Evolutionary conservation across 2,329 filamentous ascomycete species (phyloP).

Genomic region (Metarhizium guizhouense): DNA sequence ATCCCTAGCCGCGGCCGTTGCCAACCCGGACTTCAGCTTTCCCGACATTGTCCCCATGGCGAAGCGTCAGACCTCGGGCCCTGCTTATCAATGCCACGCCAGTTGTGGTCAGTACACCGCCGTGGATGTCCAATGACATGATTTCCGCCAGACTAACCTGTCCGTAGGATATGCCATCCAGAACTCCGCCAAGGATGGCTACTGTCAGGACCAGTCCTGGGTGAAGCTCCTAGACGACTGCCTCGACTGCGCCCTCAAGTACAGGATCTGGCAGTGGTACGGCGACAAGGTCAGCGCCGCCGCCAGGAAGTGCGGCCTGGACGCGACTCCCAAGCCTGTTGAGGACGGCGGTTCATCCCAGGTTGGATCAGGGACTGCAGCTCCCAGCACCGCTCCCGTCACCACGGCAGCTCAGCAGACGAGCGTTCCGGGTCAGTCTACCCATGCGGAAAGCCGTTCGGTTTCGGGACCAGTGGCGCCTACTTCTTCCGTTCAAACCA

Average conservation of each 20-base stretch:
- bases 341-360: constrained; percentile 5
- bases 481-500: neutral
- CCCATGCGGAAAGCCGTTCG: neutral
- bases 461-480: neutral
- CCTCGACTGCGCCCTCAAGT: constrained; percentile 32
- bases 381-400: constrained; percentile 6
- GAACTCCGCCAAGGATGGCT: constrained; percentile 14
- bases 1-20: constrained; percentile 14
- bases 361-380: constrained; percentile 4
- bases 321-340: constrained; percentile 13
- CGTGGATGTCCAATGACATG: too few species aligned
- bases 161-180: constrained; percentile 20
- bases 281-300: constrained; percentile 25
- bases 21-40: constrained; percentile 15
- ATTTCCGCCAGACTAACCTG: neutral
- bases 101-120: constrained; percentile 34
- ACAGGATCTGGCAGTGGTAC: constrained; percentile 36
- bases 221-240: constrained; percentile 31
- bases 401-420: neutral
- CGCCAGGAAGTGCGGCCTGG: constrained; percentile 25
- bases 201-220: constrained; percentile 29
- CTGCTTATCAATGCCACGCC: constrained; percentile 38
- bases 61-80: constrained; percentile 30
- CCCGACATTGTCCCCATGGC: constrained; percentile 23
- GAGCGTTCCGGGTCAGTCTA: neutral